Conservation (phyloP, 371 early-diverging fungal genomes). For the Apophysomyces trapeziformis region DNA sequence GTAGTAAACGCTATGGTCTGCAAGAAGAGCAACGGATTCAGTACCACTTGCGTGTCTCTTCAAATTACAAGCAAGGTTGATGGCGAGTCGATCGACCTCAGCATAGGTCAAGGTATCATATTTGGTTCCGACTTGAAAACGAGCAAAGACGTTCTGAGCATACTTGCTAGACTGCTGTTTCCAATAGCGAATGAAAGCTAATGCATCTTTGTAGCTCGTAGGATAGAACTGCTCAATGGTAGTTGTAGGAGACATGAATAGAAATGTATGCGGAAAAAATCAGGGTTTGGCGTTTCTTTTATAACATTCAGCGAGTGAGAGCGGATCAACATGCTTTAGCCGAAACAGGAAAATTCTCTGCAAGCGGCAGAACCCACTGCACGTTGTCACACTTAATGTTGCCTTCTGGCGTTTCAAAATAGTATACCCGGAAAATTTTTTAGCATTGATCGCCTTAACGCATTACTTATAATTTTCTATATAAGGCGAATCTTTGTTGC, state of each 20-base stretch:
- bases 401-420: too few species aligned
- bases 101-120: constrained; percentile 27
- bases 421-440: too few species aligned
- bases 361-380: too few species aligned
- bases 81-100: constrained; percentile 29
- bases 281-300: not conserved
- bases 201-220: constrained; percentile 8
- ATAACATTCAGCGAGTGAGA: not conserved
- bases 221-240: constrained; percentile 17
- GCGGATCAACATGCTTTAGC: too few species aligned
- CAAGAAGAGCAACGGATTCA: constrained; percentile 19
- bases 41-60: not conserved
- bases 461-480: too few species aligned
- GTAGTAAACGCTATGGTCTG: constrained; percentile 26
- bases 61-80: constrained; percentile 31
- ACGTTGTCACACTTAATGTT: too few species aligned
- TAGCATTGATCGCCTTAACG: too few species aligned
- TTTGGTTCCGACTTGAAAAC: constrained; percentile 7
- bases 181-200: constrained; percentile 13
- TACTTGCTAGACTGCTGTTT: constrained; percentile 5
- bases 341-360: too few species aligned
- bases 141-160: constrained; percentile 10
- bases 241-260: not conserved
- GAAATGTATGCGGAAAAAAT: not conserved
- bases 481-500: too few species aligned